Evolutionary conservation across 345 rosid species (phyloP), one percentile per base, ranked within the genome.

Genomic region (Erucastrum elatum): DNA sequence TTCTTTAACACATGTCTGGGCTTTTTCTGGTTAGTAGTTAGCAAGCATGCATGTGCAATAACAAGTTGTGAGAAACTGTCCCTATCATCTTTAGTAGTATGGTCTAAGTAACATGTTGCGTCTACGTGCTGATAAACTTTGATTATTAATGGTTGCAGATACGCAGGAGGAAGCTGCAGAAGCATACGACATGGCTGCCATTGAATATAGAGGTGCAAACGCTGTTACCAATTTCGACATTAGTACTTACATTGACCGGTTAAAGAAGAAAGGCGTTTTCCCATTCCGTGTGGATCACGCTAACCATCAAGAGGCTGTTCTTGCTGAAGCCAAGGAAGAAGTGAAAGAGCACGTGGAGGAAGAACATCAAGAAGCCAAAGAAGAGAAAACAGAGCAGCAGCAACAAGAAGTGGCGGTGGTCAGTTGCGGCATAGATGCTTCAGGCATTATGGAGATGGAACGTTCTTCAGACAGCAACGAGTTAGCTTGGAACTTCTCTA

Each of bases 141-240:
- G 16, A 49, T 49, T 49, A 51, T 59, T 66, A 34, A 34, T 33
- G 30, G 61, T 59, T 55, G 77, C 31, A 93, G 99, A 93, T 72
- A 93, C 99, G 17, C 97, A 93, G 64, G 98, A 95, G 80, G 99
- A 95, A 81, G 99, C 98, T 8, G 99, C 98, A 0, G 99, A 88
- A 1, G 98, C 99, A 0, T 95, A 95, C 80, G 99, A 95, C 29
- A 87, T 95, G 97, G 99, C 99, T 12, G 98, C 99, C 8, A 84
- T 95, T n/a, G 93, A 95, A 71, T 85, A 95, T 76, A 87, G 99
- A 83, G 99, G 99, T 62, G 76, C 89, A 1, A 93, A 89, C 61
- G 99, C 99, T 0, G 97, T 93, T 66, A 93, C 99, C 8, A 95
- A 95, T 80, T 95, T 95, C 67, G 92, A 90, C 81, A 72, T 86